phyloP scores from a whole-genome alignment of 306 rosid genomes.

The Vigna angularis region DNA sequence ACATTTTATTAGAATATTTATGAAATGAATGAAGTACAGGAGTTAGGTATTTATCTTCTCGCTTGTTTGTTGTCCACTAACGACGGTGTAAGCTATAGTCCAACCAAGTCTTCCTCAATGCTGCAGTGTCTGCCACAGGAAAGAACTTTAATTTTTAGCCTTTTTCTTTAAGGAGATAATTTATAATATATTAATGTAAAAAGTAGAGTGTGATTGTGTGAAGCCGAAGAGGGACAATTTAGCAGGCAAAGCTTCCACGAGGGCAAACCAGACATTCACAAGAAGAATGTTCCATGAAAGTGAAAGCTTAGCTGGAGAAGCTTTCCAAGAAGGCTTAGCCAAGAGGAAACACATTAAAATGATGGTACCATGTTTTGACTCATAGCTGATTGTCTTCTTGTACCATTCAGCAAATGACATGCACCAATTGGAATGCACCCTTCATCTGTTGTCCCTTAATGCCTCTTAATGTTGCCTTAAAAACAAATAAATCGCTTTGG shows the following conservation, averaged over 20 bases:
- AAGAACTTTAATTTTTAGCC: constrained; percentile 5
- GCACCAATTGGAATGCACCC: constrained; percentile 42
- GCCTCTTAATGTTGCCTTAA: constrained; percentile 54
- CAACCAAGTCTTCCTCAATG: constrained; percentile 37
- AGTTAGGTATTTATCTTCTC: constrained; percentile 32
- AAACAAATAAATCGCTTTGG: constrained; percentile 64
- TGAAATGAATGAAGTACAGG: constrained; percentile 21
- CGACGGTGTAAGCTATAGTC: constrained; percentile 42
- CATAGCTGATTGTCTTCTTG: constrained; percentile 55
- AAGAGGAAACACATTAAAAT: constrained; percentile 49
- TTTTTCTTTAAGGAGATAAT: neutral
- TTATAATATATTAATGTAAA: constrained; percentile 12
- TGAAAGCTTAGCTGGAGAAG: constrained; percentile 57
- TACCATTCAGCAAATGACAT: constrained; percentile 38
- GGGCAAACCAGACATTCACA: constrained; percentile 51
- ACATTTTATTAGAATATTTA: constrained; percentile 9
- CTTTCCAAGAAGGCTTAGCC: constrained; percentile 53
- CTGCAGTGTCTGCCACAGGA: constrained; percentile 4
- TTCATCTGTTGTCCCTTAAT: constrained; percentile 45
- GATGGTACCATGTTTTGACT: constrained; percentile 50
- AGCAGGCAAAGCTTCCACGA: constrained; percentile 33
- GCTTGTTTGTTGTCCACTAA: constrained; percentile 37
- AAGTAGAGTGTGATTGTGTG: constrained; percentile 7
- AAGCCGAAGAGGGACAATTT: constrained; percentile 24
- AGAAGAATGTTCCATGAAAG: constrained; percentile 55